Percentiles rank a stretch among this genome's conserved stretches.
phyloP scores from a whole-genome alignment of 2,329 filamentous ascomycete species.

The Seiridium cupressi region DNA sequence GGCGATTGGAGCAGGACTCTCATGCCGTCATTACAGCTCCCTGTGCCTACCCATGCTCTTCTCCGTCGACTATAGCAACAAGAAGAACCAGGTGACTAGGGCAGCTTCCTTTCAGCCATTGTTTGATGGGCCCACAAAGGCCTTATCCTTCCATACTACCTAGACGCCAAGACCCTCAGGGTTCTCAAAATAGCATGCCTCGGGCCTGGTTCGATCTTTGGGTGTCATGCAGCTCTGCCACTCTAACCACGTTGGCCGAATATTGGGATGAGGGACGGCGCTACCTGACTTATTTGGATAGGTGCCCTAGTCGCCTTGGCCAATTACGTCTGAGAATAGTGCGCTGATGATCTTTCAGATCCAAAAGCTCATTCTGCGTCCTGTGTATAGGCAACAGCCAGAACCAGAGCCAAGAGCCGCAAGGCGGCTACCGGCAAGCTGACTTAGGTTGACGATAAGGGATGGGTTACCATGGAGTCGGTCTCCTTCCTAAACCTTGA shows the following conservation, averaged over 20 bases:
- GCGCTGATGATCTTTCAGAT: background rate
- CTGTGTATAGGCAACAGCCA: background rate
- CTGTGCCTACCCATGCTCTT: too few relatives aligned
- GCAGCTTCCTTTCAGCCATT: background rate
- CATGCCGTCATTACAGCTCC: too few relatives aligned
- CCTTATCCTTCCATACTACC: background rate
- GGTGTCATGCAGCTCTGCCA: background rate
- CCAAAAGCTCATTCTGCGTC: background rate
- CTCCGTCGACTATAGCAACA: too few relatives aligned
- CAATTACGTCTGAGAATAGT: background rate
- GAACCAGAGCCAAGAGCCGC: conserved; percentile 1
- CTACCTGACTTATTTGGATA: conserved; percentile 4
- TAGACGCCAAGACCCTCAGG: background rate
- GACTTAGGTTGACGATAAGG: background rate
- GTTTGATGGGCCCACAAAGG: background rate
- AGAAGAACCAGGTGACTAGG: too few relatives aligned
- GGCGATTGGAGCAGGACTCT: too few relatives aligned
- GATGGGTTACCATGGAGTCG: background rate
- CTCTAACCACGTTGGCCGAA: background rate
- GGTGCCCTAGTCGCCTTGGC: background rate
- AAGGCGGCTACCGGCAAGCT: conserved; percentile 3
- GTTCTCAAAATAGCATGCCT: conserved; percentile 2
- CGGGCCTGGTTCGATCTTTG: background rate
- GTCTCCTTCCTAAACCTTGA: conserved; percentile 3
- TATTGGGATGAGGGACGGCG: background rate